Conservation (phyloP, 768 basidiomycete species). For the Boletus subcaerulescens region DNA sequence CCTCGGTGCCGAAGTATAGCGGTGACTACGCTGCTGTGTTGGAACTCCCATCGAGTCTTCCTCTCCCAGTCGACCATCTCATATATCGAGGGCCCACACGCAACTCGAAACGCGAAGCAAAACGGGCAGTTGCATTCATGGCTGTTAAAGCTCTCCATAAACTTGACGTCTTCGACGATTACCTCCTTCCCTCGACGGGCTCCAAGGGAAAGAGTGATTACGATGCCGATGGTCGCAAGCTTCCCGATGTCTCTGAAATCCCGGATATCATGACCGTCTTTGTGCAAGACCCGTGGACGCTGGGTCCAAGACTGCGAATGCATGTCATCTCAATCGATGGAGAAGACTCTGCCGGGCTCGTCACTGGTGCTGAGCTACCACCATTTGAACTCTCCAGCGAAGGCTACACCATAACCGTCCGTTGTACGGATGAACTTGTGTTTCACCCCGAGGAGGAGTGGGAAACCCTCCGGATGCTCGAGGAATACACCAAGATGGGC, state of each 20-base stretch:
- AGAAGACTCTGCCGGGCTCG: conserved; percentile 51
- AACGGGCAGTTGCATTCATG: conserved; percentile 76
- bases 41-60: conserved; percentile 64
- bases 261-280: conserved; percentile 56
- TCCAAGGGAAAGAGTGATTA: conserved; percentile 46
- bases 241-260: conserved; percentile 43
- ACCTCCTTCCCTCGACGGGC: conserved; percentile 68
- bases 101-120: conserved; percentile 76
- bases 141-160: conserved; percentile 68
- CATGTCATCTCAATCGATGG: conserved; percentile 58
- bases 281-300: conserved; percentile 67
- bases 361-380: conserved; percentile 62
- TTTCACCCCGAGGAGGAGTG: conserved; percentile 47
- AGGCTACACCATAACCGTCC: conserved; percentile 35
- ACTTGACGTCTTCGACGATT: conserved; percentile 78
- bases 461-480: conserved; percentile 49
- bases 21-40: conserved; percentile 59
- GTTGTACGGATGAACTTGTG: conserved; percentile 46
- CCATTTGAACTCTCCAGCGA: conserved; percentile 41
- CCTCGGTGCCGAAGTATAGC: conserved; percentile 56
- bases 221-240: conserved; percentile 50
- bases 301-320: conserved; percentile 55
- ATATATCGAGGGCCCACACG: conserved; percentile 56
- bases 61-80: conserved; percentile 53
- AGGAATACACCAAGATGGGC: conserved; percentile 61